Evolutionary conservation across 352 stramenopile genomes (phyloP).

Genomic region (Detonula confervacea): DNA sequence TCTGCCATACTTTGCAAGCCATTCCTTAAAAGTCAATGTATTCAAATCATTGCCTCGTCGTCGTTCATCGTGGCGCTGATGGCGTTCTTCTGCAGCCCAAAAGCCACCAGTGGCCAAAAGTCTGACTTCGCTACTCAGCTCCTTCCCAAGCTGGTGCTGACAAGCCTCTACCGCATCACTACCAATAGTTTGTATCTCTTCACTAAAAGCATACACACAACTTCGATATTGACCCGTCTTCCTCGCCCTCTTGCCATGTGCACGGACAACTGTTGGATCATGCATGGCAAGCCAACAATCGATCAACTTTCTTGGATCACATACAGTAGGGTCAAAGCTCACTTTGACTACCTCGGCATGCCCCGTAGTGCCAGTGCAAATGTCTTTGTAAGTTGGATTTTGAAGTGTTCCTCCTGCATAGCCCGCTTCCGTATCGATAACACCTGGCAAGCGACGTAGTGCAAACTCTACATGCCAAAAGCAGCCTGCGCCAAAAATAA

Average conservation of each 20-base stretch:
- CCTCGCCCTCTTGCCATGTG: conserved; percentile 30
- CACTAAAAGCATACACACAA: conserved; percentile 32
- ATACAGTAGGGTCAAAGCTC: conserved; percentile 39
- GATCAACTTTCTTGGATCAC: conserved; percentile 4
- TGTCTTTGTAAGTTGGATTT: conserved; percentile 31
- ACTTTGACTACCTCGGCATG: conserved; percentile 48
- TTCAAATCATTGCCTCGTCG: neutral
- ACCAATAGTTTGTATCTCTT: conserved; percentile 11
- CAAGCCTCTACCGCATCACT: conserved; percentile 3
- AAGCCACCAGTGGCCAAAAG: neutral
- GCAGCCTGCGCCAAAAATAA: conserved; percentile 30
- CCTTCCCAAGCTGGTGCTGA: conserved; percentile 25
- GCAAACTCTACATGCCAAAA: conserved; percentile 54
- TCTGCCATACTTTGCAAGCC: conserved; percentile 7
- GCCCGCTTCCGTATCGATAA: conserved; percentile 31
- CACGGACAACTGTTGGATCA: conserved; percentile 38
- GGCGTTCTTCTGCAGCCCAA: conserved; percentile 27
- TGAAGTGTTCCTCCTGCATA: conserved; percentile 34
- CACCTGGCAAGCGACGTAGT: conserved; percentile 32
- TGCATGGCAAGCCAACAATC: conserved; percentile 54
- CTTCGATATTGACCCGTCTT: conserved; percentile 47
- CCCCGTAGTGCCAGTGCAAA: conserved; percentile 30
- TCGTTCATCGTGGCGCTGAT: conserved; percentile 32
- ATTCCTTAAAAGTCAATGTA: conserved; percentile 6
- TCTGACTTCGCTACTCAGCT: conserved; percentile 24